Percentiles rank a stretch among this genome's conserved stretches.
Conservation (phyloP, 1,284 basidiomycete genomes). For the Marasmius oreades region DNA sequence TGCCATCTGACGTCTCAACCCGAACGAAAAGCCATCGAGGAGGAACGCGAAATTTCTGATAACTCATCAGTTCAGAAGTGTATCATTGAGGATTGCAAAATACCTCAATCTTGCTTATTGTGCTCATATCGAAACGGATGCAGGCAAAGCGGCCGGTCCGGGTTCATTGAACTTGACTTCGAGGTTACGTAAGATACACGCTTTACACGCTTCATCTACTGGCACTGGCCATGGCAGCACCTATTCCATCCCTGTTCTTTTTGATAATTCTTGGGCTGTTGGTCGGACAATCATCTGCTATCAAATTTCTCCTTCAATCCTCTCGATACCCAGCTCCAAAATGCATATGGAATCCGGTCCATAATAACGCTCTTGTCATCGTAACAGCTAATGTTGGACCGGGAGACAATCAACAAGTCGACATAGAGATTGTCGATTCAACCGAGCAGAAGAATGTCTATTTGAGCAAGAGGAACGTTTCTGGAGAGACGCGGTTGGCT, state of each 20-base stretch:
- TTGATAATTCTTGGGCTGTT: slow-evolving; percentile 31
- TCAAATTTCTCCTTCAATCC: slow-evolving; percentile 81
- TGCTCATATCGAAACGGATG: not conserved
- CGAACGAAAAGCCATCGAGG: slow-evolving; percentile 79
- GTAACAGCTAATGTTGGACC: slow-evolving; percentile 89
- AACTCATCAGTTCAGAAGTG: not conserved
- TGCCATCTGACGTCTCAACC: slow-evolving; percentile 63
- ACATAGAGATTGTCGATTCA: slow-evolving; percentile 94
- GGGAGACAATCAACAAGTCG: slow-evolving; percentile 74
- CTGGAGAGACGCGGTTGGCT: slow-evolving; percentile 89
- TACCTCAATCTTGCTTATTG: slow-evolving; percentile 14
- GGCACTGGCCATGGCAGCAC: slow-evolving; percentile 1
- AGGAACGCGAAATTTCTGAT: slow-evolving; percentile 62
- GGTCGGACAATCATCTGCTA: slow-evolving; percentile 46
- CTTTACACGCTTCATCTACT: not conserved
- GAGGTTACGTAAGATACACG: not conserved
- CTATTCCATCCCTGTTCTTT: slow-evolving; percentile 15
- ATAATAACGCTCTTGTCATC: slow-evolving; percentile 83
- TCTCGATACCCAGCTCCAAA: slow-evolving; percentile 68
- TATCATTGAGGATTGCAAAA: not conserved
- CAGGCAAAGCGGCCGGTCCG: too few relatives aligned
- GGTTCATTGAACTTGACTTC: too few relatives aligned
- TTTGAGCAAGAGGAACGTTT: slow-evolving; percentile 84
- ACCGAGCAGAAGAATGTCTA: slow-evolving; percentile 88
- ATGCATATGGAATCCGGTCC: slow-evolving; percentile 94